Conservation (phyloP, 306 rosid genomes). For the Vachellia collinsii region DNA sequence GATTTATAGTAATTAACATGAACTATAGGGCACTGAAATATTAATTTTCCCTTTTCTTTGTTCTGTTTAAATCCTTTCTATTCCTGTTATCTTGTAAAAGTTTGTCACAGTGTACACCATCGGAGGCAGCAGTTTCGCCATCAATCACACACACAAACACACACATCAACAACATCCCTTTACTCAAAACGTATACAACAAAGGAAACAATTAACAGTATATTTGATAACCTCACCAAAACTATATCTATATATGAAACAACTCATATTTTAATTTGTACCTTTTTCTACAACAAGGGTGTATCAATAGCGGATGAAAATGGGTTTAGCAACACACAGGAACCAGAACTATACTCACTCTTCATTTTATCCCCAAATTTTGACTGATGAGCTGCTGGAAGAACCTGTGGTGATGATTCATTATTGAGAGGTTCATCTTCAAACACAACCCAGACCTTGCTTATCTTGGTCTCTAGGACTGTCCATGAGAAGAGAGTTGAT, state of each 20-base stretch:
- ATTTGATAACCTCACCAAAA: constrained; percentile 29
- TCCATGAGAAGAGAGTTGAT: constrained; percentile 49
- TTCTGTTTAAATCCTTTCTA: background rate
- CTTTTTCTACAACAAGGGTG: constrained; percentile 37
- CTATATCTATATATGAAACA: constrained; percentile 3
- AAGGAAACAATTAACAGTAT: constrained; percentile 24
- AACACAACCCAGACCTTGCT: constrained; percentile 69
- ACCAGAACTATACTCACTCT: constrained; percentile 22
- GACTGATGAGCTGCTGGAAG: constrained; percentile 30
- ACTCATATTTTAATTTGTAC: constrained; percentile 28
- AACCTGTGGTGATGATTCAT: constrained; percentile 37
- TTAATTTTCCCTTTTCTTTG: background rate
- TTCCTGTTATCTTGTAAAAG: background rate
- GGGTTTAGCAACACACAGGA: constrained; percentile 39
- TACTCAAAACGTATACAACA: constrained; percentile 22
- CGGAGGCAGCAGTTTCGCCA: constrained; percentile 8
- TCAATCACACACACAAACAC: background rate
- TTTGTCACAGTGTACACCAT: constrained; percentile 5
- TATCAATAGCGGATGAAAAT: constrained; percentile 36
- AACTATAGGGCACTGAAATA: background rate
- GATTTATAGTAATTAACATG: background rate
- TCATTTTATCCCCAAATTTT: constrained; percentile 24
- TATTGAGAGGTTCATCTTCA: constrained; percentile 55
- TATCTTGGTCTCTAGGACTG: constrained; percentile 59
- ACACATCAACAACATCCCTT: constrained; percentile 21